These are phyloP conservation scores for Penicillium angulare DNA, from an alignment of 495 filamentous ascomycete genomes.

Conservation along the genomic window DNA sequence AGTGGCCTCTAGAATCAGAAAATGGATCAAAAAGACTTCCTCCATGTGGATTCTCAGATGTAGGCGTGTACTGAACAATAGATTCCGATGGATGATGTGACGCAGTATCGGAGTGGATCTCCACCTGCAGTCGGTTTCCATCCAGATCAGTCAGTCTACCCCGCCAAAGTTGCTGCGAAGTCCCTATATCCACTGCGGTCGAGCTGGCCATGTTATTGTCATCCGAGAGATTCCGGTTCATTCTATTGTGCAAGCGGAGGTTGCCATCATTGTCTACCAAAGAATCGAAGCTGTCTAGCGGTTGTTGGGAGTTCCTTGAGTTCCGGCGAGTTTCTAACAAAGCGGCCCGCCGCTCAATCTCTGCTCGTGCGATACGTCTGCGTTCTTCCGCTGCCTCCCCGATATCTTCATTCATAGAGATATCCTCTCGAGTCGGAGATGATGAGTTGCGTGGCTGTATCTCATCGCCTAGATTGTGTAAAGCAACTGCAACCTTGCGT, in stretches of 20 bases:
- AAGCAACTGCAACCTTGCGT: slow-evolving; percentile 72
- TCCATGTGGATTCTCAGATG: slow-evolving; percentile 37
- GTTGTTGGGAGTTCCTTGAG: slow-evolving; percentile 19
- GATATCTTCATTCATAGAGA: slow-evolving; percentile 55
- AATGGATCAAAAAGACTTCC: slow-evolving; percentile 24
- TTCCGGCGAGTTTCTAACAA: slow-evolving; percentile 39
- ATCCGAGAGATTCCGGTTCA: slow-evolving; percentile 4
- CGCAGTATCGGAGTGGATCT: slow-evolving; percentile 33
- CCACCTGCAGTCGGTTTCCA: slow-evolving; percentile 23
- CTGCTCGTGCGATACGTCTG: slow-evolving; percentile 65
- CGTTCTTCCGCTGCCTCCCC: slow-evolving; percentile 69
- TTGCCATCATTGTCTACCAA: slow-evolving; percentile 54
- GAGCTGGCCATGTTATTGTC: slow-evolving; percentile 31
- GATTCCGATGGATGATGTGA: slow-evolving; percentile 41
- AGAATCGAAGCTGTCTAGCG: slow-evolving; percentile 49
- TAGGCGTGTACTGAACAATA: slow-evolving; percentile 47
- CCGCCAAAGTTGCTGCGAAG: slow-evolving; percentile 58
- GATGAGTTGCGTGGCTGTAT: slow-evolving; percentile 53
- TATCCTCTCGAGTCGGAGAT: slow-evolving; percentile 34
- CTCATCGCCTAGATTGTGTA: slow-evolving; percentile 76
- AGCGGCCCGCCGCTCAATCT: slow-evolving; percentile 63
- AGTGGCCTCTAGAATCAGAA: slow-evolving; percentile 12
- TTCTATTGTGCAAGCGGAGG: slow-evolving; percentile 25
- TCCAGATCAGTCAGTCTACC: slow-evolving; percentile 49
- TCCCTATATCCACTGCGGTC: slow-evolving; percentile 43